phyloP scores from a whole-genome alignment of 495 filamentous ascomycete species.

The Aspergillus sparsus region DNA sequence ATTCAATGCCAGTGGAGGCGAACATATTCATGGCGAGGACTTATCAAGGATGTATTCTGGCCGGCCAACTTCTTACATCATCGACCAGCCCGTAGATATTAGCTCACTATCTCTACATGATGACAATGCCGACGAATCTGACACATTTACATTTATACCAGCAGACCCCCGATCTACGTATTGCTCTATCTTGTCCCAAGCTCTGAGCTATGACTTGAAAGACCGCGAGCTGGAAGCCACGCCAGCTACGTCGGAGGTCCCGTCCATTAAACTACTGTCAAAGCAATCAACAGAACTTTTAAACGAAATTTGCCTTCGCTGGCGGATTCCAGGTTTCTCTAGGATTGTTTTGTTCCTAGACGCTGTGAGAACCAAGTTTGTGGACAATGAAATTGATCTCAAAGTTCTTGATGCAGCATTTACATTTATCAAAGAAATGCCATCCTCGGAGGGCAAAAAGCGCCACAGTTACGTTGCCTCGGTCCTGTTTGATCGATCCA shows the following conservation, averaged over 20 bases:
- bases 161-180: conserved; percentile 80
- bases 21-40: conserved; percentile 49
- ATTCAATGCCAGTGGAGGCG: conserved; percentile 46
- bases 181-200: conserved; percentile 72
- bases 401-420: conserved; percentile 82
- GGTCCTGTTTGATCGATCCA: conserved; percentile 55
- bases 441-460: conserved; percentile 55
- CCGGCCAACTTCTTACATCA: conserved; percentile 58
- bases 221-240: conserved; percentile 56
- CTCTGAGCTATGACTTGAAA: conserved; percentile 66
- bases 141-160: conserved; percentile 84
- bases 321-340: conserved; percentile 86
- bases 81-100: conserved; percentile 79
- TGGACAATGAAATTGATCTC: conserved; percentile 79
- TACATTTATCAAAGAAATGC: conserved; percentile 72
- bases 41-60: conserved; percentile 56
- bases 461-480: conserved; percentile 47
- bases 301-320: conserved; percentile 80
- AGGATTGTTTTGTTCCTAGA: conserved; percentile 82
- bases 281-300: conserved; percentile 81
- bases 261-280: conserved; percentile 67
- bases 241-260: conserved; percentile 53
- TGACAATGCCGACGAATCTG: conserved; percentile 48
- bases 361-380: conserved; percentile 78
- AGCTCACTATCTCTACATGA: conserved; percentile 67